Base-by-base conservation (phyloP, 805 yeast genomes). In the Candida vaughaniae region DNA sequence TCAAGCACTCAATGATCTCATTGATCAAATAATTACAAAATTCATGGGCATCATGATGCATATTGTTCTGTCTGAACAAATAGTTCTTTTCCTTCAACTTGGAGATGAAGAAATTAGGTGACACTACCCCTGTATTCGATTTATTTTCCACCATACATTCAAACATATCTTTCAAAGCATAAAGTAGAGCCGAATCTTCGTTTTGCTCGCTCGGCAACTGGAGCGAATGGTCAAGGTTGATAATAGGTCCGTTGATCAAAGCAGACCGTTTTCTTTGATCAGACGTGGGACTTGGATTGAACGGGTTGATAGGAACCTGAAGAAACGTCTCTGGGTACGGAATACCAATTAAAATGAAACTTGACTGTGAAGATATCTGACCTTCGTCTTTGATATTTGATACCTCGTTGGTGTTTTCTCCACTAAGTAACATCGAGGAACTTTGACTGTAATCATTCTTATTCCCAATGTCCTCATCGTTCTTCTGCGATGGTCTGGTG, bases 31-130 rank as follows among this genome's bases (percentile, higher is more conserved):
- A 90, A 57, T 90, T 91, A 55, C 90, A 73, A 60, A 93, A 93
- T 62, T 93, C 99, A 61, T 93, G 99, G 4, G 98, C 97, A 67
- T 93, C 99, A 56, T 93, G 99, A 58, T 93, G 99, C 96, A 89
- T 90, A 47, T 67, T 67, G 29, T 85, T 80, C 39, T 88, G 82
- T 44, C 95, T 71, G 59, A 93, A 93, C 51, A 91, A 66, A 49
- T 81, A 85, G 56, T 91, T 93, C 47, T 86, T 90, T 39, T 75
- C 75, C 57, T 88, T 91, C 37, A 91, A 66, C 36, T 82, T 82
- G 31, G 79, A 82, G 29, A 93, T 77, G 33, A 93, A 74, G 48
- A 77, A 73, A 19, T 71, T 66, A 0, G 98, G 96, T 1, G 95
- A 85, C 0, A 88, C 90, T 2, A 93, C 86, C 4, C 98, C 98